Evolutionary conservation across 176 grass and related monocot genomes (phyloP).

Genomic region (Bromus sterilis): DNA sequence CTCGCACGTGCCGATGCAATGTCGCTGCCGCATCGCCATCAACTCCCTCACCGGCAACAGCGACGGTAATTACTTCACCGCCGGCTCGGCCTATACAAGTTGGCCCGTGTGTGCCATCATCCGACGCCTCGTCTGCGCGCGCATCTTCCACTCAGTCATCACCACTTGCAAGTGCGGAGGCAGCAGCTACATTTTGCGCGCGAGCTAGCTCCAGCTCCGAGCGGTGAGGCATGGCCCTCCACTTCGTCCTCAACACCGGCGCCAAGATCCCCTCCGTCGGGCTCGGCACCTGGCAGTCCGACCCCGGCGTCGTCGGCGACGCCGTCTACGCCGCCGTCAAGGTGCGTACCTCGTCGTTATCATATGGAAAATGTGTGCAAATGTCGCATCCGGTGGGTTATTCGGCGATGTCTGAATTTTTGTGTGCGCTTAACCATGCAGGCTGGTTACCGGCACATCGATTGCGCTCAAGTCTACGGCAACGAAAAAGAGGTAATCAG

Average conservation of each 20-base stretch:
- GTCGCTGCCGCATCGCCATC: not conserved
- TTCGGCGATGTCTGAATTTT: no score
- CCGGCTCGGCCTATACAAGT: not conserved
- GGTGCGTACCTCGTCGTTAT: slow-evolving; percentile 20
- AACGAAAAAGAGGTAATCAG: slow-evolving; percentile 83
- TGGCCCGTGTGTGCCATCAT: not conserved
- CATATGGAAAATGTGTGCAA: no score
- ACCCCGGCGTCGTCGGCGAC: slow-evolving; percentile 37
- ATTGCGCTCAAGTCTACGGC: slow-evolving; percentile 57
- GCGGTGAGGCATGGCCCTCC: not conserved
- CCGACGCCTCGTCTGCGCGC: not conserved
- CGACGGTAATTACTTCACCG: not conserved
- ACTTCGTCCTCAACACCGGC: slow-evolving; percentile 79
- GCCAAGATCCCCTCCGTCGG: slow-evolving; percentile 86
- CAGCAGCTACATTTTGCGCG: not conserved
- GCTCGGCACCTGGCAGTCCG: slow-evolving; percentile 76
- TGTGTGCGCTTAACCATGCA: not conserved
- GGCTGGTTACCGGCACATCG: slow-evolving; percentile 85
- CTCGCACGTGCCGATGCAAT: not conserved
- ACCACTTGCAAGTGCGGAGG: not conserved
- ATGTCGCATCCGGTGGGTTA: no score
- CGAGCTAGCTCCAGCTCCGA: no score
- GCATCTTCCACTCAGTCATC: not conserved
- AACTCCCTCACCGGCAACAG: not conserved
- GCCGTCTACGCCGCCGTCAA: slow-evolving; percentile 68